Conservation (phyloP, 108 stramenopile genomes). For the Nannochloropsis oceanica region DNA sequence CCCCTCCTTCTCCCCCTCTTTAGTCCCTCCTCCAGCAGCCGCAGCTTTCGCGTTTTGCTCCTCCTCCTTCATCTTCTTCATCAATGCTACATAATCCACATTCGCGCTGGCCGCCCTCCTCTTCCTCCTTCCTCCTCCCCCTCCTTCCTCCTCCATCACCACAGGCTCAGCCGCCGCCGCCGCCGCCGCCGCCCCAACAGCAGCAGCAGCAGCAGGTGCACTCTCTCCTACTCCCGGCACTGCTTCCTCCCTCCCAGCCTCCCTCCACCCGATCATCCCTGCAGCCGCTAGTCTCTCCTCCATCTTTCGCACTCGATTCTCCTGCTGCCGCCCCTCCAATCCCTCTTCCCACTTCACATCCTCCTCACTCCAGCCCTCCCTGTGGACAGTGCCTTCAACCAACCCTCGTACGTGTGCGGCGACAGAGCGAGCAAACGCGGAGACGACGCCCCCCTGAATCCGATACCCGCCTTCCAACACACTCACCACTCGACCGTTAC, state of each 20-base stretch:
- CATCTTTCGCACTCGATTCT: constrained; percentile 18
- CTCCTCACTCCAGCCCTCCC: constrained; percentile 9
- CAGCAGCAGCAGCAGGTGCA: not conserved
- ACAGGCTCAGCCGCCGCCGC: not conserved
- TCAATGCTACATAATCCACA: constrained; percentile 17
- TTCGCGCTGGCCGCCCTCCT: not conserved
- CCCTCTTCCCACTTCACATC: constrained; percentile 16
- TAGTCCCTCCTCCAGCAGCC: not conserved
- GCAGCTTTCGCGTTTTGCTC: not conserved
- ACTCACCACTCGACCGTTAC: constrained; percentile 77
- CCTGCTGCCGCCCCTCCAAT: constrained; percentile 1
- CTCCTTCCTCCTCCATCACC: not conserved
- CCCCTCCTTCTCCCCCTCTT: not conserved
- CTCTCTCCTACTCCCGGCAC: not conserved
- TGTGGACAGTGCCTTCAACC: constrained; percentile 3
- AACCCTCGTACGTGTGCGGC: constrained; percentile 32
- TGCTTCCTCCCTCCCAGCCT: not conserved
- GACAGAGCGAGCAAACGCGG: constrained; percentile 29
- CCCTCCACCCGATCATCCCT: not conserved
- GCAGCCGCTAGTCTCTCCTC: not conserved
- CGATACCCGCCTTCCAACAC: constrained; percentile 94
- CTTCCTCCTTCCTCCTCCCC: not conserved
- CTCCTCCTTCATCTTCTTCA: constrained; percentile 9
- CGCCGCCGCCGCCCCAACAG: not conserved
- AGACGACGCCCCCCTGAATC: constrained; percentile 46